Percentiles rank a stretch among this genome's conserved stretches.
These are phyloP conservation scores for Aspergillus panamensis DNA, from an alignment of 495 filamentous ascomycete genomes.

Conservation along the genomic window DNA sequence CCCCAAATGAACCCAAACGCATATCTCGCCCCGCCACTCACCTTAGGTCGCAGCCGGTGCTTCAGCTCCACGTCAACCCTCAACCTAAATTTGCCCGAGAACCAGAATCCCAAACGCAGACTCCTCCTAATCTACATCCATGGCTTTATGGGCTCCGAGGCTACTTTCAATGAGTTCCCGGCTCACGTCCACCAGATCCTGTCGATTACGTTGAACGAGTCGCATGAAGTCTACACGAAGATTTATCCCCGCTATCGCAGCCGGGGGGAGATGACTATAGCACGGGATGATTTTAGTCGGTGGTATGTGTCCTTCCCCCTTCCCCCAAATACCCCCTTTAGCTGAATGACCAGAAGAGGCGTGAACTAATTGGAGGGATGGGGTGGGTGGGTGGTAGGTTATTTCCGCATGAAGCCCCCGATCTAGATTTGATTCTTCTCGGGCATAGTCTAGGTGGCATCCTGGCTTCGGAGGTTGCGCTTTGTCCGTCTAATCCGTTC, in stretches of 20 bases:
- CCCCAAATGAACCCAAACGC: background rate
- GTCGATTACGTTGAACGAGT: constrained; percentile 61
- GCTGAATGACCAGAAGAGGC: too few relatives aligned
- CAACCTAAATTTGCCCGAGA: background rate
- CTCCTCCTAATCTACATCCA: constrained; percentile 84
- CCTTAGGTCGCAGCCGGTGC: background rate
- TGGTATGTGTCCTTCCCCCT: constrained; percentile 53
- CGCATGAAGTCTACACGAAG: constrained; percentile 80
- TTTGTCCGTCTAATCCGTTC: constrained; percentile 45
- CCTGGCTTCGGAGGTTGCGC: constrained; percentile 71
- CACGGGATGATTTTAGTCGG: constrained; percentile 72
- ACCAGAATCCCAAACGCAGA: constrained; percentile 41
- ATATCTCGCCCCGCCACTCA: background rate
- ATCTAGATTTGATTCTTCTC: constrained; percentile 76
- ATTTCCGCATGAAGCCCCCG: constrained; percentile 66
- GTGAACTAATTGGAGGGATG: constrained; percentile 4
- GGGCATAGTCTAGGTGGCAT: constrained; percentile 93
- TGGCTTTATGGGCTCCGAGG: constrained; percentile 89
- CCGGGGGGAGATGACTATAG: constrained; percentile 66
- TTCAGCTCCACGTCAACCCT: background rate
- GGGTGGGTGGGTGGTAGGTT: constrained; percentile 54
- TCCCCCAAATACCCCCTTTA: too few relatives aligned
- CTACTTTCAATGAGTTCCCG: constrained; percentile 83
- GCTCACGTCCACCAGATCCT: constrained; percentile 80
- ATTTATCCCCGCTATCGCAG: constrained; percentile 91